Conservation (phyloP, 179 eudicot genomes). For the Sideroxylon spinosum region DNA sequence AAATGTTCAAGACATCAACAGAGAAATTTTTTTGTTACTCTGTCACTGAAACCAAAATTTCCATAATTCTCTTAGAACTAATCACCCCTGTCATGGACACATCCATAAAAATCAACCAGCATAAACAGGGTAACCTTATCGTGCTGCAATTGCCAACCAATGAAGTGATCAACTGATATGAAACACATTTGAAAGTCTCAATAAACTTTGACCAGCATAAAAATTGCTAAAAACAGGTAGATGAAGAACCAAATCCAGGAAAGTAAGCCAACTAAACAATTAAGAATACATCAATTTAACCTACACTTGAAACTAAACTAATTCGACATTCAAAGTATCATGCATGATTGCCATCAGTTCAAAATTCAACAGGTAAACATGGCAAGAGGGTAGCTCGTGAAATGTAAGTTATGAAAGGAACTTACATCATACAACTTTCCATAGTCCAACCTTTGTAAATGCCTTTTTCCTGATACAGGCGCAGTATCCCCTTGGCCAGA, state of each 20-base stretch:
- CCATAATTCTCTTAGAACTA: background rate
- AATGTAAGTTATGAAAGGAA: conserved; percentile 15
- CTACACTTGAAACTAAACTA: background rate
- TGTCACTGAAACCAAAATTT: background rate
- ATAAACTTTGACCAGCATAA: background rate
- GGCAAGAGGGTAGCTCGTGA: background rate
- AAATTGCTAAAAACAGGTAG: background rate
- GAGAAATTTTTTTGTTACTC: no score
- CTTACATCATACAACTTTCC: conserved; percentile 92
- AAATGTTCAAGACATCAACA: background rate
- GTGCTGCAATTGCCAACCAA: background rate
- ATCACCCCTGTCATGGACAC: no score
- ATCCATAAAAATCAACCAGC: background rate
- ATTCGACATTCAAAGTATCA: background rate
- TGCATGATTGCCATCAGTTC: conserved; percentile 5
- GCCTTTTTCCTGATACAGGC: conserved; percentile 49
- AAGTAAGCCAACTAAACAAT: background rate
- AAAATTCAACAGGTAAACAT: conserved; percentile 2
- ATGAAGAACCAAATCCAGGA: no score
- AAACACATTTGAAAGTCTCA: background rate
- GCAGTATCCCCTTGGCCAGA: conserved; percentile 31
- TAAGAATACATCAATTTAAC: background rate
- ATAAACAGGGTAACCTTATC: background rate
- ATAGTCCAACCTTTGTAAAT: conserved; percentile 77
- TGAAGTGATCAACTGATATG: background rate